Conservation (phyloP, 2,329 filamentous ascomycete genomes). For the Paracoccidioides lutzii region DNA sequence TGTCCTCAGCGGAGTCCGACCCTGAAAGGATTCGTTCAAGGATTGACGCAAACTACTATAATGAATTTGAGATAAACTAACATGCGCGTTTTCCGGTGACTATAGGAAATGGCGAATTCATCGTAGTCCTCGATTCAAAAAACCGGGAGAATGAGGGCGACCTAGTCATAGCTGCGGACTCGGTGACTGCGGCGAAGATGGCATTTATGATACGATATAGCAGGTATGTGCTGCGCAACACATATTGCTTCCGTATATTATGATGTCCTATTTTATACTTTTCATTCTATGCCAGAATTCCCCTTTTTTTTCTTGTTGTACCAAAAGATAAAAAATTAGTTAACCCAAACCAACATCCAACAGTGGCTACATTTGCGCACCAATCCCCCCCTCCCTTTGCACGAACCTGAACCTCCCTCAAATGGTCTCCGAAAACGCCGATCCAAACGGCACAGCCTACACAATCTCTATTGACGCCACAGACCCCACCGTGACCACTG, state of each 20-base stretch:
- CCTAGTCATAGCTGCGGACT: slow-evolving; percentile 81
- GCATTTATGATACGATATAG: slow-evolving; percentile 90
- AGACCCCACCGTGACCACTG: slow-evolving; percentile 63
- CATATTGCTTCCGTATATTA: background rate
- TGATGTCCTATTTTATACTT: background rate
- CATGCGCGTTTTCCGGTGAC: slow-evolving; percentile 2
- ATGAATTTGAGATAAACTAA: slow-evolving; percentile 9
- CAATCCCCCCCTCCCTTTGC: slow-evolving; percentile 58
- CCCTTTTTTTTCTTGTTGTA: background rate
- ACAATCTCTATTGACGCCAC: slow-evolving; percentile 76
- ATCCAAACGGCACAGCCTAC: slow-evolving; percentile 86
- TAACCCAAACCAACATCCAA: background rate
- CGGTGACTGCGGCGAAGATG: slow-evolving; percentile 79
- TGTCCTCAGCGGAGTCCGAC: background rate
- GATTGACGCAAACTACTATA: background rate
- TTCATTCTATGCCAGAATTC: background rate
- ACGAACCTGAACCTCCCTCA: slow-evolving; percentile 64
- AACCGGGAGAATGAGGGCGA: slow-evolving; percentile 96
- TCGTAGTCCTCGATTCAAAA: slow-evolving; percentile 86
- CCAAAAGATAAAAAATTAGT: background rate
- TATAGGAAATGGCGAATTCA: slow-evolving; percentile 69
- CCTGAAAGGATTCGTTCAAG: background rate
- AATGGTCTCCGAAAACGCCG: slow-evolving; percentile 71
- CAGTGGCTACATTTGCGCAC: slow-evolving; percentile 80
- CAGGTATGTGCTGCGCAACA: slow-evolving; percentile 29